Base-by-base conservation (phyloP, 2,329 filamentous ascomycete species). In the Colletotrichum karsti region DNA sequence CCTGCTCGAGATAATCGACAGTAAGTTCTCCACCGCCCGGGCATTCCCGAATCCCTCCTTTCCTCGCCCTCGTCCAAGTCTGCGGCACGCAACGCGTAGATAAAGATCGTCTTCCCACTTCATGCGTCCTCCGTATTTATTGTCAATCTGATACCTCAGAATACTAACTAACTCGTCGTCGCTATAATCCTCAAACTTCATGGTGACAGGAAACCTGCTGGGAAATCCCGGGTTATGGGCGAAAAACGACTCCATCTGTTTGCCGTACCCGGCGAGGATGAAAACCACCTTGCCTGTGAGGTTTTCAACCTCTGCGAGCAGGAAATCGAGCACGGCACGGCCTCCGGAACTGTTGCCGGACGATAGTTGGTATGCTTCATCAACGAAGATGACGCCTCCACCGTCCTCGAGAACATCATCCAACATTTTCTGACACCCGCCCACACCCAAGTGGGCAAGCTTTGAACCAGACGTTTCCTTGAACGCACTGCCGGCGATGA, bases 181-280 rank as follows among this genome's bases (percentile, higher is more conserved):
- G 0, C 81, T 80, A 69, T 93, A 95, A 75, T 95, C 92, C 0
- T 85, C 80, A 63, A 95, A 95, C 44, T 87, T 84, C 72, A 95
- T 82, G 35, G 84, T 79, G 10, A 88, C 80, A 0, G 92, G 92
- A 39, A 95, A 90, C 0, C 92, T 88, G 70, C 91, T 93, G 0
- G 87, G 82, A 3, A 95, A 81, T 0, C 93, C 92, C 0, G 89
- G 89, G 48, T 95, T 95, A 68, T 94, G 91, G 0, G 87, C 83
- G 51, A 93, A 94, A 75, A 95, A 93, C 0, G 84, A 84, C 72
- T 95, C 92, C 92, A 95, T 95, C 69, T 92, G 84, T 71, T 89
- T 90, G 54, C 83, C 83, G 76, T 95, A 95, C 0, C 93, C 92
- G 0, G 92, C 92, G 3, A 95, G 80, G 1, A 95, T 83, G 59